Base-by-base conservation (phyloP, 208 protist genomes). In the Acanthamoeba culbertsoni region DNA sequence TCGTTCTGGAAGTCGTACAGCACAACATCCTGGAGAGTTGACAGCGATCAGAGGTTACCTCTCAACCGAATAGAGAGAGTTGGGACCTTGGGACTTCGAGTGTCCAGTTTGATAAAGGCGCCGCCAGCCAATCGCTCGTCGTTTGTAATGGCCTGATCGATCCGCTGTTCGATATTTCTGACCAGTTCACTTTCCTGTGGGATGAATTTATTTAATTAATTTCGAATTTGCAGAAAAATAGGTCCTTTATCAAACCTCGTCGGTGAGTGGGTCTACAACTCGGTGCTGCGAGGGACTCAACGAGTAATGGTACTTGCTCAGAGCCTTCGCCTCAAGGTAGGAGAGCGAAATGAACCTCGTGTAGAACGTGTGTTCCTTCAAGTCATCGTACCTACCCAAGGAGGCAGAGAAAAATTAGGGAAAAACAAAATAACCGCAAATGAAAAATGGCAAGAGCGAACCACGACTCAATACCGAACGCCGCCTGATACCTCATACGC, bases 1-100 rank as follows among this genome's bases (percentile, higher is more conserved):
- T 79, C 6, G 71, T 45, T 79, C 71, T 79, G 37, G 48, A 79
- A 79, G 71, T 79, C 71, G 71, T 79, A 79, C 23, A 79, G 16
- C 3, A 51, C 42, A 6, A 79, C 71, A 18, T 79, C 71, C 43
- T 79, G n/a, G n/a, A n/a, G 53, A 62, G 23, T 23, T 16, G 53
- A 62, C 16, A 16, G 53, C 53, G 23, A 62, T n/a, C 53, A 16
- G 23, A 62, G 16, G 16, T 62, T 16, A 62, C 23, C 18, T n/a
- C 16, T 62, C 18, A 16, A n/a, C 53, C 53, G 53, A 16, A 16
- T n/a, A 23, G 53, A 62, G 23, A 62, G 18, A n/a, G 10, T 4
- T 18, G 31, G 7, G 31, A 46, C 71, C 59, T 65, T 65, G 59
- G 59, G 59, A 12, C 59, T 65, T 23, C 59, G 59, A 23, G 59